These are phyloP conservation scores for Solanum hybrid DNA, from an alignment of 305 asterid species.

Conservation along the genomic window DNA sequence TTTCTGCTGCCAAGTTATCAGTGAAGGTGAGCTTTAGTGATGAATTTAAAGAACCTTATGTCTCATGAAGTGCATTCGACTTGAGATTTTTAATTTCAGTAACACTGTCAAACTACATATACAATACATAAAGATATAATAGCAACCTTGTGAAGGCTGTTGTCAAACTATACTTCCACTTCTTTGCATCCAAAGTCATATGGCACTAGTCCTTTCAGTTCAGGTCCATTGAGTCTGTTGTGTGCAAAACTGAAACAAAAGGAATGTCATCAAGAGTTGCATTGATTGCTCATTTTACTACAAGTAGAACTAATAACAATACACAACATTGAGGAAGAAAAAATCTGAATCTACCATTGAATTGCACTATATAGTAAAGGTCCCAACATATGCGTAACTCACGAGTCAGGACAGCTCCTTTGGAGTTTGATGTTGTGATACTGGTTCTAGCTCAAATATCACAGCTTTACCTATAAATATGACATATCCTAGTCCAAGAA, in stretches of 20 bases:
- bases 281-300: background rate
- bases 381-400: background rate
- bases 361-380: background rate
- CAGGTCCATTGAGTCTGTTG: conserved; percentile 80
- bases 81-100: background rate
- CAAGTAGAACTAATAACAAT: background rate
- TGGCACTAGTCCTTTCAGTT: conserved; percentile 73
- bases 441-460: background rate
- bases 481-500: background rate
- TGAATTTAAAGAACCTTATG: background rate
- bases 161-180: background rate
- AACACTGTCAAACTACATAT: background rate
- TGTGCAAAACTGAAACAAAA: conserved; percentile 43
- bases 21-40: background rate
- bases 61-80: background rate
- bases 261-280: background rate
- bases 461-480: background rate
- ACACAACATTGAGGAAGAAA: background rate
- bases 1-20: background rate
- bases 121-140: background rate
- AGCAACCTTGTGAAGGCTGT: background rate
- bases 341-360: background rate
- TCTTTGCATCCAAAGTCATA: conserved; percentile 81
- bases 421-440: background rate
- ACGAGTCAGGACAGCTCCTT: background rate